Evolutionary conservation across 2,329 filamentous ascomycete species (phyloP).

Genomic region (Beauveria brongniartii): DNA sequence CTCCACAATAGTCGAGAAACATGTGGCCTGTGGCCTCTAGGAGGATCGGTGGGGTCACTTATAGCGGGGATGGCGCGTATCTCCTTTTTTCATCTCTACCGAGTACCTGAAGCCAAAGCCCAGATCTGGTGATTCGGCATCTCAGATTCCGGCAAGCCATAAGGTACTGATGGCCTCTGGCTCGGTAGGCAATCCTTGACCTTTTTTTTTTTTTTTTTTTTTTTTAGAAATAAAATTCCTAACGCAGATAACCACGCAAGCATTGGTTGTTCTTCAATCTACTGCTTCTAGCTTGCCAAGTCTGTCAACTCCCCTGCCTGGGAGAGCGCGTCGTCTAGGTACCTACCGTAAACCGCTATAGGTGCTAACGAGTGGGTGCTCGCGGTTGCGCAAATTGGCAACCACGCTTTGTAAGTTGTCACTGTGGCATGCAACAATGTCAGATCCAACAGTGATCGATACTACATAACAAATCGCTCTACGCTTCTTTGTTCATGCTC

Average conservation of each 20-base stretch:
- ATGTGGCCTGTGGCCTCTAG: background rate
- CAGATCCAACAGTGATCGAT: background rate
- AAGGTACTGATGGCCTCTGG: background rate
- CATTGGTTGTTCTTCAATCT: no score
- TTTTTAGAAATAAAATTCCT: no score
- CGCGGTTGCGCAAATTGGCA: background rate
- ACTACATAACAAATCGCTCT: background rate
- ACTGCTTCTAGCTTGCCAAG: no score
- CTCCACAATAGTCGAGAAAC: background rate
- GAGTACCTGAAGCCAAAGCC: background rate
- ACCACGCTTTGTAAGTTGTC: background rate
- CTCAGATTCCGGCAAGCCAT: background rate
- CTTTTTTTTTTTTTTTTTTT: no score
- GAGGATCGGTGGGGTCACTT: background rate
- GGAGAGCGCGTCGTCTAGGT: no score
- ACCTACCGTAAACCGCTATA: no score
- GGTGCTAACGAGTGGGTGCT: background rate
- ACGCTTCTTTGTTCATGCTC: background rate
- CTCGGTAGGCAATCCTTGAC: no score
- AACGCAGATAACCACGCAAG: no score
- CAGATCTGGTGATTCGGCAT: slow-evolving; percentile 1
- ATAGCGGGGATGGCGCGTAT: background rate
- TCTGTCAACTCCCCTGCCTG: no score
- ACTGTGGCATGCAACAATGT: no score
- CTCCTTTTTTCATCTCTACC: background rate